Conservation (phyloP, 139 green algal species). For the Zygnema cylindricum region DNA sequence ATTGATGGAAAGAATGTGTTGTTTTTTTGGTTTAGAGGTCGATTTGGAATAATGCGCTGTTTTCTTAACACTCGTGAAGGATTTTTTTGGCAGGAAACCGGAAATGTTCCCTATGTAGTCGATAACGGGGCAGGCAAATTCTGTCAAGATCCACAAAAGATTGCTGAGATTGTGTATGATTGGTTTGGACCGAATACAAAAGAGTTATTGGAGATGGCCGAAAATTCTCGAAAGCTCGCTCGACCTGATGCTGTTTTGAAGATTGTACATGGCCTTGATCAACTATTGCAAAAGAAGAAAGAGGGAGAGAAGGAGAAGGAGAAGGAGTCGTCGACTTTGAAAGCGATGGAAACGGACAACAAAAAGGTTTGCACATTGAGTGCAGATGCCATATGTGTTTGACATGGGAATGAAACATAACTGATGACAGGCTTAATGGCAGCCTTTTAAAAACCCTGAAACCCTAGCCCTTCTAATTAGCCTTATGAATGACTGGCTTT, state of each 20-base stretch:
- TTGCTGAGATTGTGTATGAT: constrained; percentile 70
- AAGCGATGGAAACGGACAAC: too few relatives aligned
- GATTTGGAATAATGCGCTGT: too few relatives aligned
- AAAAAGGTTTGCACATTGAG: too few relatives aligned
- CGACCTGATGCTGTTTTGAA: constrained; percentile 61
- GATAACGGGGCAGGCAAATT: constrained; percentile 80
- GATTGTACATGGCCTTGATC: constrained; percentile 59
- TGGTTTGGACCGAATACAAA: constrained; percentile 64
- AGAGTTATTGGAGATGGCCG: constrained; percentile 53
- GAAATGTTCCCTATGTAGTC: constrained; percentile 95
- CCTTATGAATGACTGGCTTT: too few relatives aligned
- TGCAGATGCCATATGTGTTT: too few relatives aligned
- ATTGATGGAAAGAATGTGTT: too few relatives aligned
- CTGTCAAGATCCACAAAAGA: constrained; percentile 73
- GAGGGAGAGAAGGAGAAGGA: neutral
- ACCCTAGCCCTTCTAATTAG: too few relatives aligned
- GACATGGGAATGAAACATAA: too few relatives aligned
- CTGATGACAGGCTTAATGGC: too few relatives aligned
- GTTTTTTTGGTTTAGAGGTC: too few relatives aligned
- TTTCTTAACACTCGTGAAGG: too few relatives aligned
- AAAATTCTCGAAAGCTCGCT: constrained; percentile 44
- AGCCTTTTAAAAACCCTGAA: too few relatives aligned
- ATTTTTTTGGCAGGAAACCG: constrained; percentile 93
- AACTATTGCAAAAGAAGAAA: constrained; percentile 7
- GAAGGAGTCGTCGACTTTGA: neutral